Base-by-base conservation (phyloP, 208 protist species). In the Crithidia expoeki region DNA sequence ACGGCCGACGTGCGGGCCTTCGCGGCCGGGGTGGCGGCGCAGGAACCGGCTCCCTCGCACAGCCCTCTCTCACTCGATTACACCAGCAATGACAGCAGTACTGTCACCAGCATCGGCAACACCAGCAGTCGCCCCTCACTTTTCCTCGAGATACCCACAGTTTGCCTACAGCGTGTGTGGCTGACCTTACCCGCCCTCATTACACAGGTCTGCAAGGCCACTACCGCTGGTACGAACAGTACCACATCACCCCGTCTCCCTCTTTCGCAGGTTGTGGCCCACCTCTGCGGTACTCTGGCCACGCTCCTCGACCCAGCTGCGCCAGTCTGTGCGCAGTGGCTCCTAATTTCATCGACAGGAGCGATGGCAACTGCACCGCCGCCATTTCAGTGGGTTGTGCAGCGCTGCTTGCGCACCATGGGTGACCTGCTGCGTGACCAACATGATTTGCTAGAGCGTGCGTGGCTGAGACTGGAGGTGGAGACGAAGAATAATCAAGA, bases 161-260 rank as follows among this genome's bases (percentile, higher is more conserved):
- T 44, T 40, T 78, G 64, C 42, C 66, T 89, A 25, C 55, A 81
- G 47, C 76, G 84, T 0, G 72, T 75, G 53, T 89, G 84, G 84
- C 30, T 60, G 27, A 76, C 79, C 33, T 65, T 73, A 28, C 71
- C 84, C 3, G 51, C 50, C 6, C 30, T 93, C 30, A 16, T 93
- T 19, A 30, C 40, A 36, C 71, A 76, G 40, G 56, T 71, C n/a
- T 65, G 63, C 71, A 76, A 70, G 46, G 50, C 46, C 4, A 7
- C 60, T 1, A 42, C n/a, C 4, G 32, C 27, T 0, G 46, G 17
- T 3, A 23, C 46, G 2, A 4, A 11, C 16, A 40, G 30, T 46
- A n/a, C 53, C 4, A 33, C 23, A 3, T 7, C 56, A n/a, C 32
- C 60, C 10, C 61, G 40, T 2, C 71, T 76, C 21, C 30, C 71